Base-by-base conservation (phyloP, 352 stramenopile genomes). In the Phytophthora foliorum region DNA sequence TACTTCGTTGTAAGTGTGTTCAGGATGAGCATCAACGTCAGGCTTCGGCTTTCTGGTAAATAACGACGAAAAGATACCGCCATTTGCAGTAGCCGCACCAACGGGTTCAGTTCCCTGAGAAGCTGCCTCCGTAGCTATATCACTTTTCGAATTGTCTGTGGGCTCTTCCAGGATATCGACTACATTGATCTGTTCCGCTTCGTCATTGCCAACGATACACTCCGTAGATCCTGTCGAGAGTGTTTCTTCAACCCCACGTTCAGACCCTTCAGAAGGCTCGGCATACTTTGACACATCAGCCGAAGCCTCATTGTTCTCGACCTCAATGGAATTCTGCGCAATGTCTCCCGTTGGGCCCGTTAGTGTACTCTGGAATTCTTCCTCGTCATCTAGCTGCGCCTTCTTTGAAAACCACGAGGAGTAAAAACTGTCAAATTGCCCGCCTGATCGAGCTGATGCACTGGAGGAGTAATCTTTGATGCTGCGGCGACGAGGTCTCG, bases 371-470 rank as follows among this genome's bases (percentile, higher is more conserved):
- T 48, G n/a, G 21, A 41, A 53, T 1, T 67, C 67, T 38, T 72
- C 60, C 4, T 81, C 68, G 4, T 64, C 57, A 34, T 82, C 75
- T 66, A 74, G 61, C 50, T 74, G 64, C 5, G 75, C 66, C 74
- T 87, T 93, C 46, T 85, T 85, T 0, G 78, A 83, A 61, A 88
- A 92, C 84, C 80, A 92, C 9, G 82, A 90, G 29, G 81, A 81
- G 72, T 93, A 92, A 69, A 93, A 91, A 27, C 59, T 86, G 57
- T 90, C 83, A 58, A 91, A 90, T 51, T 89, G 80, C 14, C 64
- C 74, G 21, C 77, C 67, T 19, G 72, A 82, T 39, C 77, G 74
- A 53, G 77, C 66, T 19, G 74, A 81, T 9, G 76, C 70, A 36
- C 66, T 88, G 0, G 69, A 87, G 13, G 75, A 69, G 53, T 76